Percentiles rank a stretch among this genome's conserved stretches.
phyloP scores from a whole-genome alignment of 2,329 filamentous ascomycete species.

The Aureobasidium uvarum region DNA sequence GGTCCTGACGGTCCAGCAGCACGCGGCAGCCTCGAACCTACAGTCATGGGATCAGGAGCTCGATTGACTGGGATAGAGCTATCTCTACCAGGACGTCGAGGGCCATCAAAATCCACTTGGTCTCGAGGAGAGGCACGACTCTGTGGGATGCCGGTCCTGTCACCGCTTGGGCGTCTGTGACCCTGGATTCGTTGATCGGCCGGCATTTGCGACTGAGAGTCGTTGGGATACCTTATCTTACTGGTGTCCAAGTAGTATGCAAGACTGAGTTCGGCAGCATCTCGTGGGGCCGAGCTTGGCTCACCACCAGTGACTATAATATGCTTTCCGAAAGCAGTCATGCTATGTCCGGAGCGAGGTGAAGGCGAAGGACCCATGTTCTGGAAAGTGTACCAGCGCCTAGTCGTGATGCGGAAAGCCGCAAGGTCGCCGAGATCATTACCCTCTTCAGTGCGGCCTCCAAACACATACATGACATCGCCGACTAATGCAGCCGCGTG shows the following conservation, averaged over 20 bases:
- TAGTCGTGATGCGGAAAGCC: slow-evolving; percentile 75
- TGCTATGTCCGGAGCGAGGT: slow-evolving; percentile 90
- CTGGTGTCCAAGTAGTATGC: slow-evolving; percentile 91
- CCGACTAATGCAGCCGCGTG: slow-evolving; percentile 91
- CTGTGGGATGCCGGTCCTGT: slow-evolving; percentile 31
- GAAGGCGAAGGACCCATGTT: slow-evolving; percentile 98
- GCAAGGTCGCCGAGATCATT: slow-evolving; percentile 89
- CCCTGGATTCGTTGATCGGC: slow-evolving; percentile 37
- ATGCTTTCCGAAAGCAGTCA: slow-evolving; percentile 92
- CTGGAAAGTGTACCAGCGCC: slow-evolving; percentile 98
- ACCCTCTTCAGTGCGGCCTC: slow-evolving; percentile 90
- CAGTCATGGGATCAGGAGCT: slow-evolving; percentile 41
- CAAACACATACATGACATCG: slow-evolving; percentile 99
- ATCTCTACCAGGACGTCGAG: slow-evolving; percentile 33
- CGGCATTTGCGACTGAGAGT: slow-evolving; percentile 45
- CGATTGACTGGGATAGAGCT: slow-evolving; percentile 34
- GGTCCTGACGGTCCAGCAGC: slow-evolving; percentile 56
- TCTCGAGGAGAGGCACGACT: slow-evolving; percentile 32
- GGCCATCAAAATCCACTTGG: slow-evolving; percentile 32
- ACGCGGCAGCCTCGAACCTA: slow-evolving; percentile 59
- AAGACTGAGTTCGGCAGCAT: slow-evolving; percentile 80
- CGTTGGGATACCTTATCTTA: slow-evolving; percentile 89
- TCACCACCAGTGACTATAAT: slow-evolving; percentile 92
- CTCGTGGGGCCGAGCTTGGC: slow-evolving; percentile 79
- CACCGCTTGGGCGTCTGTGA: slow-evolving; percentile 37